Evolutionary conservation across 2,329 filamentous ascomycete genomes (phyloP).

Genomic region (Dothideomycetidae sp.): DNA sequence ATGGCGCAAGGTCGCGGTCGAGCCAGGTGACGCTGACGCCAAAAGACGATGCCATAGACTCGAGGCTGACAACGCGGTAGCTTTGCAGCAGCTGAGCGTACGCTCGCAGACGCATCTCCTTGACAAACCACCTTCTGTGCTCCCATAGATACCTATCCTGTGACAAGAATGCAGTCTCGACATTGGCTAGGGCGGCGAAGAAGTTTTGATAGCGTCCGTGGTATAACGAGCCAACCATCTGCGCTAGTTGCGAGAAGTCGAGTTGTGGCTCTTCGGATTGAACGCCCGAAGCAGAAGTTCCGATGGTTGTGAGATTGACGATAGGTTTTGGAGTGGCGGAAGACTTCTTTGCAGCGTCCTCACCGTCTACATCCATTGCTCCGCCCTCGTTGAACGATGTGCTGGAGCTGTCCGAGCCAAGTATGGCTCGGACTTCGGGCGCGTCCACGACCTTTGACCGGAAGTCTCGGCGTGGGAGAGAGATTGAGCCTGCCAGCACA

Average conservation of each 20-base stretch:
- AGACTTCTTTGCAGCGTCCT: conserved; percentile 21
- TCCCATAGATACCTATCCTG: conserved; percentile 92
- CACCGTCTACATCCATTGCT: conserved; percentile 23
- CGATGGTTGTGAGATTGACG: conserved; percentile 79
- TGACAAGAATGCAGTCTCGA: conserved; percentile 86
- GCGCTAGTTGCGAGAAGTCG: conserved; percentile 78
- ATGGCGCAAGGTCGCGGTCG: conserved; percentile 88
- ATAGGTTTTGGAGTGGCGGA: conserved; percentile 43
- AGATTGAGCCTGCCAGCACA: conserved; percentile 84
- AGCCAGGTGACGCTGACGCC: conserved; percentile 93
- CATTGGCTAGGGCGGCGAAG: conserved; percentile 75
- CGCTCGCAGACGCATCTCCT: conserved; percentile 91
- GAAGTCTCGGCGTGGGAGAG: conserved; percentile 93
- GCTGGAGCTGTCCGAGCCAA: conserved; percentile 59
- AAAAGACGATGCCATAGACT: conserved; percentile 95
- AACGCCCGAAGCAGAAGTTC: conserved; percentile 48
- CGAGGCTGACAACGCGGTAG: conserved; percentile 90
- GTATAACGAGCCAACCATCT: conserved; percentile 83
- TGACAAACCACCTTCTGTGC: conserved; percentile 93
- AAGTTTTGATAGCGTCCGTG: conserved; percentile 87
- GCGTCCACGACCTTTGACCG: conserved; percentile 98
- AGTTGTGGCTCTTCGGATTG: conserved; percentile 67
- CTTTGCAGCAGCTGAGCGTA: conserved; percentile 96
- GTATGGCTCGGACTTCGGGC: conserved; percentile 92
- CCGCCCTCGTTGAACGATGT: conserved; percentile 60